phyloP scores from a whole-genome alignment of 2,329 filamentous ascomycete genomes.

The Albifimbria verrucaria region DNA sequence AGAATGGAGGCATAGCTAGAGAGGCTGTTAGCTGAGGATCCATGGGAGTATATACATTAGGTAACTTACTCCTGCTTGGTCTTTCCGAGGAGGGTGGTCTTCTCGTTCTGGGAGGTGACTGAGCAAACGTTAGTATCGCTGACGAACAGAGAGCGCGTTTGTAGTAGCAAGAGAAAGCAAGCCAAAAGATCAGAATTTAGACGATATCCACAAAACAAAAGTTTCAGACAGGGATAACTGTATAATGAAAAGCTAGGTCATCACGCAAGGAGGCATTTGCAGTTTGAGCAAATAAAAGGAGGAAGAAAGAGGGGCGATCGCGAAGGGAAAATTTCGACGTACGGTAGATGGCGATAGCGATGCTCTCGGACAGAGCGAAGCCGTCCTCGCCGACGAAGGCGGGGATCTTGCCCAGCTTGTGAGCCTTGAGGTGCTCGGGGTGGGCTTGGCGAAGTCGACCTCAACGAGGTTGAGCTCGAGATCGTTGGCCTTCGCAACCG shows the following conservation, averaged over 20 bases:
- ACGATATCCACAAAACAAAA: slow-evolving; percentile 77
- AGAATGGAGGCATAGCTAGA: slow-evolving; percentile 86
- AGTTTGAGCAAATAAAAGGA: slow-evolving; percentile 11
- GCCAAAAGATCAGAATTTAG: slow-evolving; percentile 71
- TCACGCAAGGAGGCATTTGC: slow-evolving; percentile 39
- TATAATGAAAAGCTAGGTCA: slow-evolving; percentile 71
- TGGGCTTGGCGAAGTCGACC: slow-evolving; percentile 62
- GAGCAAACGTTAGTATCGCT: slow-evolving; percentile 29
- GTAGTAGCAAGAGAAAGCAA: slow-evolving; percentile 22
- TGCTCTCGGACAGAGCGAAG: slow-evolving; percentile 82
- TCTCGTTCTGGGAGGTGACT: slow-evolving; percentile 99
- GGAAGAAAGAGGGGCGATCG: slow-evolving; percentile 9
- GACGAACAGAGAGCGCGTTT: slow-evolving; percentile 18
- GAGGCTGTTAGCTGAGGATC: slow-evolving; percentile 18
- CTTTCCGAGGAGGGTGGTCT: slow-evolving; percentile 98
- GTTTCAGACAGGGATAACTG: slow-evolving; percentile 99
- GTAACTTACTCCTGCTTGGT: slow-evolving; percentile 93
- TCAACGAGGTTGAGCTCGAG: slow-evolving; percentile 85
- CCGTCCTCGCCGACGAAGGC: slow-evolving; percentile 91
- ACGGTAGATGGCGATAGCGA: slow-evolving; percentile 98
- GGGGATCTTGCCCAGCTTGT: slow-evolving; percentile 87
- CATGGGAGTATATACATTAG: not conserved
- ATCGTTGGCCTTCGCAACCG: slow-evolving; percentile 95
- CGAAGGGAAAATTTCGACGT: slow-evolving; percentile 48
- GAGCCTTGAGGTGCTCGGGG: slow-evolving; percentile 80